Percentiles rank a stretch among this genome's conserved stretches.
Evolutionary conservation across 2,329 filamentous ascomycete genomes (phyloP).

Genomic region (Aspergillus cejpii): DNA sequence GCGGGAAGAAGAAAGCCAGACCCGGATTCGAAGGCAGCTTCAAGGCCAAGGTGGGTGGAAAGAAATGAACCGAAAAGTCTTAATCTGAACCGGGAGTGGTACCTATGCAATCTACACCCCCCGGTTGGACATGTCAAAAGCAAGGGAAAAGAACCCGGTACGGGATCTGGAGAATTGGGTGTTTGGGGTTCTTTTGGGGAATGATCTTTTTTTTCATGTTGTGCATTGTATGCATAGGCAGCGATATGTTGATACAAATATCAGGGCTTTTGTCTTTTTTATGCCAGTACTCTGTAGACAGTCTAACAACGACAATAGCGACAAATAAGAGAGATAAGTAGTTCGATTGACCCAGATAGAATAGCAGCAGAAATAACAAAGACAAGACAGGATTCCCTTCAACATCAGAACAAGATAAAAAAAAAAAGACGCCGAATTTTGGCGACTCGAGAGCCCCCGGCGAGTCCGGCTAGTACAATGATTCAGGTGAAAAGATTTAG

Average conservation of each 20-base stretch:
- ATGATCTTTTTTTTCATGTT: constrained; percentile 12
- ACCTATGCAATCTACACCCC: background rate
- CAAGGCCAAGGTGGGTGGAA: constrained; percentile 45
- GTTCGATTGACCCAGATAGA: constrained; percentile 17
- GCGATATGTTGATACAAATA: constrained; percentile 23
- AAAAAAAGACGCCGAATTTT: constrained; percentile 19
- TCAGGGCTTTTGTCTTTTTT: constrained; percentile 10
- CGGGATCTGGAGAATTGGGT: constrained; percentile 13
- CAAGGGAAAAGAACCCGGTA: constrained; percentile 9
- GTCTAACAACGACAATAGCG: too few species aligned
- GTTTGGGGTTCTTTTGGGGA: constrained; percentile 13
- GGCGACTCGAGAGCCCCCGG: constrained; percentile 17
- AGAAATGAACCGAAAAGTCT: constrained; percentile 30
- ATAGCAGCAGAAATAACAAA: constrained; percentile 20
- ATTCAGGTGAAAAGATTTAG: constrained; percentile 13
- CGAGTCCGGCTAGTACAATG: constrained; percentile 27
- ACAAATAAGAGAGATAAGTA: constrained; percentile 12
- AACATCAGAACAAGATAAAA: constrained; percentile 24
- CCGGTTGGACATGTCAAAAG: constrained; percentile 1
- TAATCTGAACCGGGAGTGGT: background rate
- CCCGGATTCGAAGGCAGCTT: constrained; percentile 70
- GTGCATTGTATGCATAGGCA: constrained; percentile 25
- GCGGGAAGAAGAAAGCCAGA: constrained; percentile 48
- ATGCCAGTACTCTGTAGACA: too few species aligned
- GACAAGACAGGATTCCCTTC: constrained; percentile 22